Evolutionary conservation across 371 early-diverging fungal genomes (phyloP).

Genomic region (Actinomortierella wolfii): DNA sequence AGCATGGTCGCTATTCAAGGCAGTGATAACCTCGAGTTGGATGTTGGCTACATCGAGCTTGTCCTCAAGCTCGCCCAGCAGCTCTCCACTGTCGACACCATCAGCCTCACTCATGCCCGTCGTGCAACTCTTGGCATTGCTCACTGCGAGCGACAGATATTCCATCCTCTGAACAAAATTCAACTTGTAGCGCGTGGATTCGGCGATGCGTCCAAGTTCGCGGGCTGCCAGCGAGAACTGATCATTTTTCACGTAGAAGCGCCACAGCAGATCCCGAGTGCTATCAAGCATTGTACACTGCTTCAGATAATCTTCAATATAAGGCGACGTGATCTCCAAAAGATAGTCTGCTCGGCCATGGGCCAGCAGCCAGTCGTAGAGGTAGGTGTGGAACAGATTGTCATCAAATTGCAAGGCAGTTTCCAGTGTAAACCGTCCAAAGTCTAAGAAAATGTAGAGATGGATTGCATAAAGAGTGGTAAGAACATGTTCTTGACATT

Average conservation of each 20-base stretch:
- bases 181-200: conserved; percentile 49
- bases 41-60: conserved; percentile 64
- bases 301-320: conserved; percentile 72
- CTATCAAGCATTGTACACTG: conserved; percentile 57
- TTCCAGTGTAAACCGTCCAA: conserved; percentile 28
- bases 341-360: conserved; percentile 38
- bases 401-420: conserved; percentile 44
- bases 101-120: conserved; percentile 31
- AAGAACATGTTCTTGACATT: no score
- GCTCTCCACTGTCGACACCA: conserved; percentile 31
- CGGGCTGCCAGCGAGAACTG: conserved; percentile 70
- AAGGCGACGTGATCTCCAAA: conserved; percentile 56
- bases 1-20: conserved; percentile 16
- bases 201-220: conserved; percentile 67
- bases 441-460: conserved; percentile 1
- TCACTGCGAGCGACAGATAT: conserved; percentile 71
- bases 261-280: conserved; percentile 71
- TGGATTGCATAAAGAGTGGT: no score
- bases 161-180: conserved; percentile 62
- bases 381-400: conserved; percentile 35
- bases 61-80: conserved; percentile 61
- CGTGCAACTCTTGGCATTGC: conserved; percentile 71
- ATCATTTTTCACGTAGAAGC: conserved; percentile 67
- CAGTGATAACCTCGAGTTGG: conserved; percentile 45
- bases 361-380: conserved; percentile 40